Conservation (phyloP, 257 asterid genomes). For the Solanum sparsipilum region DNA sequence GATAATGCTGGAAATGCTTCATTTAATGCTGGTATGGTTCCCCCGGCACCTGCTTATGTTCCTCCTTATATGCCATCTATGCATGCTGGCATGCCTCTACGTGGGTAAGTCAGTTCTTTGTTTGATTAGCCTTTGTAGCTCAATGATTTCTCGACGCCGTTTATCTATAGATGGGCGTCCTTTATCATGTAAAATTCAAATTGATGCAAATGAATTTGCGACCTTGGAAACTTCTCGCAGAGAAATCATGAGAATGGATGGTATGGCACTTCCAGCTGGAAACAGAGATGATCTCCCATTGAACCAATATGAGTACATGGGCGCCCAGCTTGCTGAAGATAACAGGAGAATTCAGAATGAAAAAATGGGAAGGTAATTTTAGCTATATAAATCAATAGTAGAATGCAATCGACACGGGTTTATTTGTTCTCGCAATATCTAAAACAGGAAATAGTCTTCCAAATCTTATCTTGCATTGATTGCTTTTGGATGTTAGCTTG, state of each 20-base stretch:
- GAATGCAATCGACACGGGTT: background rate
- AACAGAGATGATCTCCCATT: conserved; percentile 8
- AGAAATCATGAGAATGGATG: conserved; percentile 34
- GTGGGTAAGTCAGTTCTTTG: conserved; percentile 30
- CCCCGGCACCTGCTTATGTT: conserved; percentile 24
- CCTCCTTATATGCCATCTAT: conserved; percentile 38
- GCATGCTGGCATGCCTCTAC: conserved; percentile 26
- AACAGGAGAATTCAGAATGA: conserved; percentile 36
- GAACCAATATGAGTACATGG: conserved; percentile 22
- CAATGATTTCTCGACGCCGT: background rate
- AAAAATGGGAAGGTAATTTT: conserved; percentile 44
- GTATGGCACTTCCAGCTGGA: conserved; percentile 32
- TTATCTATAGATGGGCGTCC: background rate
- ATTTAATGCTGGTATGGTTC: conserved; percentile 47
- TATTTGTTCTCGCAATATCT: background rate
- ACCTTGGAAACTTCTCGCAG: conserved; percentile 29
- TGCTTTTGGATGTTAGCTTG: background rate
- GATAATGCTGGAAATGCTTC: conserved; percentile 51
- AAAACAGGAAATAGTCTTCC: background rate
- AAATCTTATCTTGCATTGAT: background rate
- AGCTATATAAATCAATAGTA: background rate
- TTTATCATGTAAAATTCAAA: background rate
- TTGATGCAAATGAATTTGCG: background rate
- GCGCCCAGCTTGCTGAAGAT: conserved; percentile 28
- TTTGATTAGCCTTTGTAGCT: background rate